A percentile compares a stretch with the other conserved stretches of the same genome.
Evolutionary conservation across 2,329 filamentous ascomycete species (phyloP).

Genomic region (Hypoxylon sp.): DNA sequence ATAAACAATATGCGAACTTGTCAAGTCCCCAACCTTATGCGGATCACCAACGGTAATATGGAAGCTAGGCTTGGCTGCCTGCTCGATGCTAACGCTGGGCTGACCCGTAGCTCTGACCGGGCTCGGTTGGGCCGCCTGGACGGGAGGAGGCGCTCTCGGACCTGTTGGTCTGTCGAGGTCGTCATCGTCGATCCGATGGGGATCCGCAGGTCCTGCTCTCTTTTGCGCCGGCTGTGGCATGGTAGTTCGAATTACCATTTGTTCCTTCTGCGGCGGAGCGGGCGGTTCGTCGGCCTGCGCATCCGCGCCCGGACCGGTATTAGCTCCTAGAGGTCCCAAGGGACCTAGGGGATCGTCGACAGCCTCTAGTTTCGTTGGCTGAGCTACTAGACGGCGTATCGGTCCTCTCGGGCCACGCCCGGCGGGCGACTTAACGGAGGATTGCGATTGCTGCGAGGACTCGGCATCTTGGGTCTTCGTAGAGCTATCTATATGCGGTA

Average conservation of each 20-base stretch:
- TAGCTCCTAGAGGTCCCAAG: conserved; percentile 75
- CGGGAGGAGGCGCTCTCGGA: conserved; percentile 76
- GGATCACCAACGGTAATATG: conserved; percentile 94
- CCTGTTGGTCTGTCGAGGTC: conserved; percentile 68
- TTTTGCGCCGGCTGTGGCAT: conserved; percentile 65
- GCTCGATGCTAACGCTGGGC: conserved; percentile 91
- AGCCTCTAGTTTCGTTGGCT: conserved; percentile 83
- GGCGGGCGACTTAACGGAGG: conserved; percentile 51
- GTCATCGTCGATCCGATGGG: conserved; percentile 79
- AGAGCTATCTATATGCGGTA: conserved; percentile 40
- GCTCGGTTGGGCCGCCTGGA: conserved; percentile 70
- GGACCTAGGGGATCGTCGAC: conserved; percentile 84
- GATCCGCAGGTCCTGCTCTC: conserved; percentile 65
- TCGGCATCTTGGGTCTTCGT: conserved; percentile 50
- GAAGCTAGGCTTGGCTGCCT: conserved; percentile 93
- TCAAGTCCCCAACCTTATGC: conserved; percentile 97
- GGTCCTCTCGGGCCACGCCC: conserved; percentile 51
- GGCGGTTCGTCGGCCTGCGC: conserved; percentile 69
- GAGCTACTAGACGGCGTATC: conserved; percentile 75
- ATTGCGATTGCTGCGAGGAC: conserved; percentile 52
- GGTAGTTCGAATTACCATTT: conserved; percentile 71
- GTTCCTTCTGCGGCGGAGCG: conserved; percentile 78
- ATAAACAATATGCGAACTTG: conserved; percentile 97
- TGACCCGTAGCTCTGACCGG: conserved; percentile 67
- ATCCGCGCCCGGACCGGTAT: conserved; percentile 55